Evolutionary conservation across 352 stramenopile species (phyloP).

Genomic region (Albugo laibachii): DNA sequence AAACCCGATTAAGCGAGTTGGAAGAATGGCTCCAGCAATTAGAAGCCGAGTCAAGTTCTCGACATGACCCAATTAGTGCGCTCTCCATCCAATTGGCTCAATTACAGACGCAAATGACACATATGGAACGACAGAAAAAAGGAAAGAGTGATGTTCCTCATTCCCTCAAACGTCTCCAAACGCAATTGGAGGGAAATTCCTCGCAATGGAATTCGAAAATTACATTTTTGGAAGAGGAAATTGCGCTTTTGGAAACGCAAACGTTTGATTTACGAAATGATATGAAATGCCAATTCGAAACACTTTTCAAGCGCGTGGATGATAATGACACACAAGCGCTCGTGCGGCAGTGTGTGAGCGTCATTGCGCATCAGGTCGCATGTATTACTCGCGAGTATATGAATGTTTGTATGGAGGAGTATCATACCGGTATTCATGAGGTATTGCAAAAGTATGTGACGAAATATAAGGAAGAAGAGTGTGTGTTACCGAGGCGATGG

Average conservation of each 20-base stretch:
- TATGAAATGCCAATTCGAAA: constrained; percentile 21
- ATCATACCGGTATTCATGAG: no score
- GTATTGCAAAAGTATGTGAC: no score
- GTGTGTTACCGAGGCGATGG: no score
- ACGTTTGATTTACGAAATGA: constrained; percentile 21
- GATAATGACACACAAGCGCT: constrained; percentile 39
- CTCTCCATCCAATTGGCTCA: not conserved
- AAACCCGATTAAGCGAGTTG: constrained; percentile 29
- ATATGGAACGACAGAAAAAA: not conserved
- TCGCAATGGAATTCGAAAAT: constrained; percentile 1
- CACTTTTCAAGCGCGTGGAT: constrained; percentile 34
- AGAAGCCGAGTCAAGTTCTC: not conserved
- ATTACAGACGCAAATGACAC: not conserved
- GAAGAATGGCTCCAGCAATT: constrained; percentile 53
- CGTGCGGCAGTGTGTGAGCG: constrained; percentile 67
- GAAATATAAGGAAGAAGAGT: no score
- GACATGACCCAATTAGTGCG: no score
- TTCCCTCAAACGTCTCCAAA: not conserved
- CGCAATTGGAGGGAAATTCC: not conserved
- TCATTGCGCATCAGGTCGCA: constrained; percentile 67
- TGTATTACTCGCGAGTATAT: constrained; percentile 67
- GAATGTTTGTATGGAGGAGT: not conserved
- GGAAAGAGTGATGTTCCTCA: not conserved
- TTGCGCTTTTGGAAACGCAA: constrained; percentile 21
- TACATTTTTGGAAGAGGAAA: constrained; percentile 14